Evolutionary conservation across 2,329 filamentous ascomycete genomes (phyloP).

Genomic region (Colletotrichum phormii): DNA sequence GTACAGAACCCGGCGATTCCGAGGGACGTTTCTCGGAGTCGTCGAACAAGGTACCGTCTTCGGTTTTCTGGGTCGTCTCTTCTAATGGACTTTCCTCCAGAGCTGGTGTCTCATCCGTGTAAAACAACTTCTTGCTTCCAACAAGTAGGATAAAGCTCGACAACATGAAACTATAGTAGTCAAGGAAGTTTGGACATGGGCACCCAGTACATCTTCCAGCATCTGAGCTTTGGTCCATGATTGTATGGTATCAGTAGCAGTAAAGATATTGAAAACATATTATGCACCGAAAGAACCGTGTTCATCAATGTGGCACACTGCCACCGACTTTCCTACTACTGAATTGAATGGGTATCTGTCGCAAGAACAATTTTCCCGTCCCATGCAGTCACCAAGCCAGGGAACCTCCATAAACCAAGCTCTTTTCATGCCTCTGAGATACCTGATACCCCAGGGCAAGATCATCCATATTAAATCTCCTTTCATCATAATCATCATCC

Average conservation of each 20-base stretch:
- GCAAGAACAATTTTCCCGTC: background rate
- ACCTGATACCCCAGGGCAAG: background rate
- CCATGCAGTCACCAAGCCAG: background rate
- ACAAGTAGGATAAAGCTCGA: too few relatives aligned
- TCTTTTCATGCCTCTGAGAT: background rate
- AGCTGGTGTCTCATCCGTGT: too few relatives aligned
- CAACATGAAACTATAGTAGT: too few relatives aligned
- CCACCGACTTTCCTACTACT: background rate
- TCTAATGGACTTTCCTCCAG: too few relatives aligned
- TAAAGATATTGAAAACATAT: background rate
- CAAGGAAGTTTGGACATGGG: too few relatives aligned
- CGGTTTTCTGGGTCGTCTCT: too few relatives aligned
- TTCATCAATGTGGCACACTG: background rate
- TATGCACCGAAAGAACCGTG: background rate
- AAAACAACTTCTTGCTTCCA: background rate
- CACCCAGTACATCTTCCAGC: background rate
- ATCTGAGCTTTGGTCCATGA: too few relatives aligned
- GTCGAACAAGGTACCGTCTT: too few relatives aligned
- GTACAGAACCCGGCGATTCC: too few relatives aligned
- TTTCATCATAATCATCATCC: constrained; percentile 16
- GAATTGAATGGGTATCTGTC: constrained; percentile 7
- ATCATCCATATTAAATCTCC: constrained; percentile 1
- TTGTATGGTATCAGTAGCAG: background rate
- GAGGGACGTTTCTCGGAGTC: too few relatives aligned
- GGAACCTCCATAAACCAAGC: background rate